These are phyloP conservation scores for Trichophyton equinum DNA, from an alignment of 2,329 filamentous ascomycete genomes.

Conservation along the genomic window DNA sequence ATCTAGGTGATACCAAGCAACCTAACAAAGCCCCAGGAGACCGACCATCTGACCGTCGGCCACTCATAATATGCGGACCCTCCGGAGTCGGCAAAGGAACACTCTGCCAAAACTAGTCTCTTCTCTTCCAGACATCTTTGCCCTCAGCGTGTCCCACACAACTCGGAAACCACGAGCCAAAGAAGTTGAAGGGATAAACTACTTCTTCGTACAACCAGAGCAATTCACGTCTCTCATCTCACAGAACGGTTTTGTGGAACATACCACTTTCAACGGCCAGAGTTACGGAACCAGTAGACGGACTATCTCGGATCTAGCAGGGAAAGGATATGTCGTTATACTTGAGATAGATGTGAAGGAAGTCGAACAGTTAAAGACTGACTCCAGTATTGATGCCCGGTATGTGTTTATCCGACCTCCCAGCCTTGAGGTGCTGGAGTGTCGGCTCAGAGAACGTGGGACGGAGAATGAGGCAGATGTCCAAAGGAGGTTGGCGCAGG, in stretches of 20 bases:
- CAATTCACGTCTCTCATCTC: constrained; percentile 52
- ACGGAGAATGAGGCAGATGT: constrained; percentile 60
- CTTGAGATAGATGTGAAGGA: constrained; percentile 86
- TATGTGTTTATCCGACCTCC: constrained; percentile 74
- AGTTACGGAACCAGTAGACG: constrained; percentile 64
- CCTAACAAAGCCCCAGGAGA: too few relatives aligned
- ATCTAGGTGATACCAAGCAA: too few relatives aligned
- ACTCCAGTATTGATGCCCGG: constrained; percentile 50
- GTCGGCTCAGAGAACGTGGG: constrained; percentile 54
- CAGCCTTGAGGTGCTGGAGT: constrained; percentile 55
- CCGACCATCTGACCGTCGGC: constrained; percentile 12
- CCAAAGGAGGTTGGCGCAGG: constrained; percentile 53
- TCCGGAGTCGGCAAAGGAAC: constrained; percentile 24
- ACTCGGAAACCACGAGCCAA: constrained; percentile 61
- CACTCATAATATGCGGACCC: constrained; percentile 21
- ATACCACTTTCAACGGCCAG: constrained; percentile 67
- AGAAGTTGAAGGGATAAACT: constrained; percentile 60
- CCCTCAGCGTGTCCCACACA: constrained; percentile 24
- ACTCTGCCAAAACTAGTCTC: constrained; percentile 20
- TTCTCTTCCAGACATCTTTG: constrained; percentile 18
- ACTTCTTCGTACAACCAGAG: constrained; percentile 56
- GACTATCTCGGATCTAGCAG: constrained; percentile 14
- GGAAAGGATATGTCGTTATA: constrained; percentile 48
- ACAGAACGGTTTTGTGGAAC: constrained; percentile 61
- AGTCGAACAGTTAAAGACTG: constrained; percentile 73